Evolutionary conservation across 148 eudicot species (phyloP).

Genomic region (Drosera capensis): DNA sequence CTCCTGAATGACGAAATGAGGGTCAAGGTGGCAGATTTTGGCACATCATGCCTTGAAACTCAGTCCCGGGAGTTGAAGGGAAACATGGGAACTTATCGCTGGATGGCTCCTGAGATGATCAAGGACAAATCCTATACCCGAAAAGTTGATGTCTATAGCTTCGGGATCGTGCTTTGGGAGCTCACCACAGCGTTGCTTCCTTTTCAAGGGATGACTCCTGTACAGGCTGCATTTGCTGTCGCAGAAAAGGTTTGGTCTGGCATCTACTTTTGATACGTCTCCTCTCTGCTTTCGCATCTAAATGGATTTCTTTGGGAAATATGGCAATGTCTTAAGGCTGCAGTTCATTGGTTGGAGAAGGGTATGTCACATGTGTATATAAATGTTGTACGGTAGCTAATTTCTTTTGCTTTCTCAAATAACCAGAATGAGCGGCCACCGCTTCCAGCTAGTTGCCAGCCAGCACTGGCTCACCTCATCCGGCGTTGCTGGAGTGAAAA

Average conservation of each 20-base stretch:
- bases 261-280: no score
- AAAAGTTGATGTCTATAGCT: slow-evolving; percentile 92
- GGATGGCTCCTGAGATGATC: slow-evolving; percentile 99
- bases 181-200: slow-evolving; percentile 93
- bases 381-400: no score
- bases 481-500: slow-evolving; percentile 71
- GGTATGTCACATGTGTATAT: no score
- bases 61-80: slow-evolving; percentile 76
- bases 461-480: slow-evolving; percentile 78
- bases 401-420: neutral
- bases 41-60: slow-evolving; percentile 89
- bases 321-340: no score
- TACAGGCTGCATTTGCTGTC: slow-evolving; percentile 95
- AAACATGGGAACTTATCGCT: slow-evolving; percentile 90
- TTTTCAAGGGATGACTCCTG: slow-evolving; percentile 98
- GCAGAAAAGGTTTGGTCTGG: slow-evolving; percentile 77
- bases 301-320: no score
- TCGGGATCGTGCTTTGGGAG: slow-evolving; percentile 95
- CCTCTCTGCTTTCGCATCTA: no score
- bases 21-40: slow-evolving; percentile 94
- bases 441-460: slow-evolving; percentile 73
- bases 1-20: slow-evolving; percentile 92
- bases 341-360: no score
- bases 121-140: slow-evolving; percentile 76
- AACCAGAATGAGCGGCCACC: slow-evolving; percentile 71